Evolutionary conservation across 495 filamentous ascomycete species (phyloP), one percentile per base, ranked within the genome.

Genomic region (Hypoxylon lienhwacheense): DNA sequence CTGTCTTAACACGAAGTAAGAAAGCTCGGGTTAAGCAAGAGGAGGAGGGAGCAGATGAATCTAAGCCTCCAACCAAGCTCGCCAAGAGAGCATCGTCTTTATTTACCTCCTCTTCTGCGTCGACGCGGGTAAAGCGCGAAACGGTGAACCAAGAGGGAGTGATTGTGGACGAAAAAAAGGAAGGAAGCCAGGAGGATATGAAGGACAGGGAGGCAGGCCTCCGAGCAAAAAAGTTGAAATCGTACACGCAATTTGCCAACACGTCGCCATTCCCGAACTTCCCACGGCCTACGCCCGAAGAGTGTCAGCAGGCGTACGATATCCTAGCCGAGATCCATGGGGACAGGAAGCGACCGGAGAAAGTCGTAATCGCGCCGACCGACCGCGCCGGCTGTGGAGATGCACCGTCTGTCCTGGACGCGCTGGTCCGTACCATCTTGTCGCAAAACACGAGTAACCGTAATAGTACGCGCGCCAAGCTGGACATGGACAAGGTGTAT

Each of bases 391-490:
- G 89, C 1, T 96, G 91, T 63, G 91, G 91, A 22, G 86, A 95
- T 66, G 85, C 91, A 4, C 89, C 89, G 0, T 90, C 85, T 7
- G 85, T 96, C 5, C 78, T 96, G 1, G 91, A 95, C 70, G 91
- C 91, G 0, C 73, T 96, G 0, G 83, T 93, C 21, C 82, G 89
- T 26, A 93, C 89, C 0, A 68, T 85, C 3, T 78, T 95, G 3
- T 90, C 86, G 62, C 86, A 87, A 8, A 83, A 85, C 17, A 95
- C 89, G 0, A 83, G 78, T 0, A 75, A 78, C 41, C 71, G 50
- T 6, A 95, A 95, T 63, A 81, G 84, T 19, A 77, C 81, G 41
- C 73, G 70, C 25, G 86, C 90, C 1, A 88, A 93, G 56, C 72
- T 80, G 40, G 84, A 86, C 7, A 78, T 95, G 25, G 82, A 90